A percentile compares a stretch with the other conserved stretches of the same genome.
phyloP scores from a whole-genome alignment of 2,329 filamentous ascomycete species.

The Aureobasidium sp. region DNA sequence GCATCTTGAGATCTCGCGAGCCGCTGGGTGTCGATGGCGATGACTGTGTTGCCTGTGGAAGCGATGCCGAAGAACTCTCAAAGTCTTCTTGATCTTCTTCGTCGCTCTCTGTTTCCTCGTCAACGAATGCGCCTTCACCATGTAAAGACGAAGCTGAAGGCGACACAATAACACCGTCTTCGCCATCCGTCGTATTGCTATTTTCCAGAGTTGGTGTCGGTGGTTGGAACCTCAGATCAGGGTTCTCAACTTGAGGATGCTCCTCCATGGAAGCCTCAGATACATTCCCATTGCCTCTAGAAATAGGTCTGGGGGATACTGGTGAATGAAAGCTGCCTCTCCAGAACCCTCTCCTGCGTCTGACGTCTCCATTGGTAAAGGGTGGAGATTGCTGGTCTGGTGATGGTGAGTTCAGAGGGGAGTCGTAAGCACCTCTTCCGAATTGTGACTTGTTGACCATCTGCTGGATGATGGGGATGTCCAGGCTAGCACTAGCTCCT shows the following conservation, averaged over 20 bases:
- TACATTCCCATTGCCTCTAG: constrained; percentile 15
- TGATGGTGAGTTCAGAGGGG: constrained; percentile 29
- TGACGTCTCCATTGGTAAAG: constrained; percentile 16
- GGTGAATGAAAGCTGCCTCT: constrained; percentile 21
- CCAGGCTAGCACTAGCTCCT: constrained; percentile 23
- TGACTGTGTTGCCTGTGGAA: constrained; percentile 29
- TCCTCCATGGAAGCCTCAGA: constrained; percentile 17
- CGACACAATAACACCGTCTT: constrained; percentile 1
- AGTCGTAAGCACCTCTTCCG: constrained; percentile 25
- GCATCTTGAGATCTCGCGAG: constrained; percentile 23
- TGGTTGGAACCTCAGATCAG: constrained; percentile 25
- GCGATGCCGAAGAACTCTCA: constrained; percentile 13
- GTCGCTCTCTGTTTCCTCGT: constrained; percentile 14
- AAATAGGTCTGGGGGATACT: neutral
- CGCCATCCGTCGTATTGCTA: constrained; percentile 14
- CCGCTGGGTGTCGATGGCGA: constrained; percentile 36
- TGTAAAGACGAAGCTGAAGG: neutral
- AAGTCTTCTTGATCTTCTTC: neutral
- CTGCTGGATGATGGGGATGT: constrained; percentile 38
- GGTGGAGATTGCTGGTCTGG: constrained; percentile 23
- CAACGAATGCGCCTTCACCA: constrained; percentile 4
- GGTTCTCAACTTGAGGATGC: constrained; percentile 20
- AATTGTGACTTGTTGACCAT: constrained; percentile 29
- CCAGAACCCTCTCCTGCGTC: constrained; percentile 17
- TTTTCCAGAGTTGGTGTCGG: constrained; percentile 24